Evolutionary conservation across 164 flowering plant genomes (phyloP).

Genomic region (Vitis labrusca): DNA sequence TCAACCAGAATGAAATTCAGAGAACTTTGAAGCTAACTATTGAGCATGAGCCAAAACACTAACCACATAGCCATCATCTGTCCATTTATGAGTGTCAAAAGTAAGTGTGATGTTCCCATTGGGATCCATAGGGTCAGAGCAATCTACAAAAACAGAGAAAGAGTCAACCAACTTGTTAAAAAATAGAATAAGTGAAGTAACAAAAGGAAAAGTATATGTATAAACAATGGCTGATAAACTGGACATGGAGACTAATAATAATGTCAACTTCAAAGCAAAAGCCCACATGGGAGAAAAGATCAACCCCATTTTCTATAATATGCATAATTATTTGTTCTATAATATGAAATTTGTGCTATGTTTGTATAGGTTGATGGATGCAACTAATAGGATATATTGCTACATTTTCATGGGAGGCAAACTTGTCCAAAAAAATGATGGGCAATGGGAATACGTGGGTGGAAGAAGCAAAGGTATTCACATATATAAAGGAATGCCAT

Average conservation of each 20-base stretch:
- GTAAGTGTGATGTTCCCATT: slow-evolving; percentile 60
- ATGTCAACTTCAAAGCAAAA: slow-evolving; percentile 5
- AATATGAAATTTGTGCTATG: no score
- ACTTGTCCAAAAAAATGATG: no score
- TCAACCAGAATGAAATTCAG: no score
- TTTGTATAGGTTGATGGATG: no score
- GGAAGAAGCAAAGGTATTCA: no score
- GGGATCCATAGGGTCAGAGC: slow-evolving; percentile 70
- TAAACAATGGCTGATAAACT: slow-evolving; percentile 29
- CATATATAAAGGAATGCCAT: no score
- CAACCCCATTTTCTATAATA: slow-evolving; percentile 21
- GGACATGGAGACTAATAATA: slow-evolving; percentile 22
- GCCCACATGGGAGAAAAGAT: neutral
- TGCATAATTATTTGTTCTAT: no score
- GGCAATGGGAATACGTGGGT: no score
- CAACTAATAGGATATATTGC: no score
- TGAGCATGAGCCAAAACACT: slow-evolving; percentile 14
- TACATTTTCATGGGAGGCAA: no score
- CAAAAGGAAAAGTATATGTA: neutral
- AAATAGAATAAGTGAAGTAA: slow-evolving; percentile 3
- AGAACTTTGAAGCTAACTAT: no score
- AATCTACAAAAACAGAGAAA: slow-evolving; percentile 35
- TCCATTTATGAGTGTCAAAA: slow-evolving; percentile 42
- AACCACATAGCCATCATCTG: slow-evolving; percentile 50
- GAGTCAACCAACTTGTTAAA: neutral